Conservation (phyloP, 2,329 filamentous ascomycete species). For the Calonectria leucothoes region DNA sequence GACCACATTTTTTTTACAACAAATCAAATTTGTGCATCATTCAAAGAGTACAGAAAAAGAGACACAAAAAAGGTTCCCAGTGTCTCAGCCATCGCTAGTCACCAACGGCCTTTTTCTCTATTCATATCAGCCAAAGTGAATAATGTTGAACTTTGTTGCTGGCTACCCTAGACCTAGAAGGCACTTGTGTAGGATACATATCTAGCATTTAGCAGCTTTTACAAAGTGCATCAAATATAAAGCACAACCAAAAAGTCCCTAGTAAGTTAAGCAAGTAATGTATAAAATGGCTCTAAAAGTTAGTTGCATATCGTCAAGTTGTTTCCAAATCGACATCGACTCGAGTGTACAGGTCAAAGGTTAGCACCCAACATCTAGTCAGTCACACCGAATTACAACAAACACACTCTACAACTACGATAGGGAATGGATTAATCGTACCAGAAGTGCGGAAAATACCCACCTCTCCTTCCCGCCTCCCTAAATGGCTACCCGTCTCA, state of each 20-base stretch:
- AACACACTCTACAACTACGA: no score
- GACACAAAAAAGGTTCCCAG: background rate
- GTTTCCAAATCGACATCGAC: background rate
- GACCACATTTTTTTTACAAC: background rate
- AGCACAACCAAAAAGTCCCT: no score
- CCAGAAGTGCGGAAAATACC: no score
- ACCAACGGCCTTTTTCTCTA: background rate
- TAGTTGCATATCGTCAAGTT: background rate
- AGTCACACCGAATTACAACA: background rate
- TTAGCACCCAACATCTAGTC: background rate
- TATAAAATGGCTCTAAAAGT: background rate
- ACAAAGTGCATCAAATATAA: background rate
- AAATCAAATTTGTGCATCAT: background rate
- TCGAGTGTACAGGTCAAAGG: background rate
- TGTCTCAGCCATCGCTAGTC: background rate
- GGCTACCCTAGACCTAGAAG: background rate
- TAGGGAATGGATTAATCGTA: no score
- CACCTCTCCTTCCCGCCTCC: background rate
- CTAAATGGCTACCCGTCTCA: background rate
- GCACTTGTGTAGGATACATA: no score
- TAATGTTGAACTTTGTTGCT: background rate
- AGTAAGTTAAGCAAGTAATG: background rate
- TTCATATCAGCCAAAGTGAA: background rate
- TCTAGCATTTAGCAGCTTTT: no score
- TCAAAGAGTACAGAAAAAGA: background rate